Evolutionary conservation across 805 yeast genomes (phyloP).

Genomic region (Brettanomyces custersianus): DNA sequence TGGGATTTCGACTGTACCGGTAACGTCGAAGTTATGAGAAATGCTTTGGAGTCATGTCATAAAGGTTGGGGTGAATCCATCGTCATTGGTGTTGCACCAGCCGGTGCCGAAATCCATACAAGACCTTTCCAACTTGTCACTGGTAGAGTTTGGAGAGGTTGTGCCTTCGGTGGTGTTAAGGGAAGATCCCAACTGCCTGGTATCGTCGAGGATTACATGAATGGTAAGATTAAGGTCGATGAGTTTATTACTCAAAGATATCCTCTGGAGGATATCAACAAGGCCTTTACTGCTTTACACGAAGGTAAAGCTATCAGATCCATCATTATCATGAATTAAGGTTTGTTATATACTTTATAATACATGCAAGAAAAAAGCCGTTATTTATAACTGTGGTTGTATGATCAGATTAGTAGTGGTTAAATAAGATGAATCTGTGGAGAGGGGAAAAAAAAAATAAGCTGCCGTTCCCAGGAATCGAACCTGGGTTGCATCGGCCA

Average conservation of each 20-base stretch:
- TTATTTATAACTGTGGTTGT: background rate
- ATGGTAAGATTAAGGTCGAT: constrained; percentile 78
- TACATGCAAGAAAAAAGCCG: background rate
- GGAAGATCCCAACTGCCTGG: constrained; percentile 94
- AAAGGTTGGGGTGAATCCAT: constrained; percentile 98
- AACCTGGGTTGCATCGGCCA: constrained; percentile 10
- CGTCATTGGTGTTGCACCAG: constrained; percentile 97
- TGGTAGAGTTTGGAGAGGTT: constrained; percentile 98
- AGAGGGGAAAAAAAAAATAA: constrained; percentile 1
- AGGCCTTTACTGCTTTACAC: constrained; percentile 93
- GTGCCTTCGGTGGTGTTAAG: constrained; percentile 99
- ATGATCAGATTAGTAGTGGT: no score
- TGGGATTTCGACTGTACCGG: constrained; percentile 98
- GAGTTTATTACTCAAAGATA: constrained; percentile 93
- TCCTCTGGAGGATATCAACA: constrained; percentile 66
- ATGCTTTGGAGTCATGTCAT: constrained; percentile 94
- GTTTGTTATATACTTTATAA: background rate
- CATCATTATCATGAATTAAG: constrained; percentile 34
- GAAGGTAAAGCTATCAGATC: constrained; percentile 92
- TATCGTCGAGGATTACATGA: constrained; percentile 75
- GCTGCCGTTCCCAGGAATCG: constrained; percentile 10
- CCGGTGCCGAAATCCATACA: constrained; percentile 93
- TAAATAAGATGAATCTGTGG: no score
- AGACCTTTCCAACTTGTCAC: constrained; percentile 99
- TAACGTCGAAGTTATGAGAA: constrained; percentile 89